These are phyloP conservation scores for Gossypium gossypioides DNA, from an alignment of 441 rosid species.

Conservation along the genomic window DNA sequence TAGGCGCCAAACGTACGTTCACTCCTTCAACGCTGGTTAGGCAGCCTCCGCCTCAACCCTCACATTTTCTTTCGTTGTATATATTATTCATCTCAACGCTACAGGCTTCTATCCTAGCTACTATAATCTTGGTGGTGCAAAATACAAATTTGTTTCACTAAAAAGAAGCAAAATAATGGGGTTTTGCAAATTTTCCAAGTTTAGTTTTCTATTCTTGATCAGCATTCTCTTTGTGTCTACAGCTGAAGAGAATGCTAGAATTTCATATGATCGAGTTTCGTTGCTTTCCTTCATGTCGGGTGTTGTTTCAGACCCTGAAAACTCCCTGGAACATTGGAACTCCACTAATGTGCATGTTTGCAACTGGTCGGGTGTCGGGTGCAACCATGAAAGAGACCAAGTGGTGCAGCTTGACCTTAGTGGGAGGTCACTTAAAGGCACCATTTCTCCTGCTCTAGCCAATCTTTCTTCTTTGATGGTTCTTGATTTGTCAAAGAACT, in stretches of 20 bases:
- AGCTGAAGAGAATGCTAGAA: conserved; percentile 19
- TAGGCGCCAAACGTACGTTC: conserved; percentile 38
- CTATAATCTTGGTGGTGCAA: background rate
- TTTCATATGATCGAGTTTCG: conserved; percentile 32
- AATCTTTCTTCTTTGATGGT: conserved; percentile 51
- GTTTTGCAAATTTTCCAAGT: conserved; percentile 25
- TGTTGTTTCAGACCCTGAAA: conserved; percentile 43
- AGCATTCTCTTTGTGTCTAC: conserved; percentile 21
- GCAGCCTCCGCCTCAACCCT: conserved; percentile 39
- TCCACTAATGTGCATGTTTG: conserved; percentile 41
- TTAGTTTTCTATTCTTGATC: conserved; percentile 26
- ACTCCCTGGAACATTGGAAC: conserved; percentile 43
- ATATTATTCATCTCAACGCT: conserved; percentile 4
- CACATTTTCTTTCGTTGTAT: background rate
- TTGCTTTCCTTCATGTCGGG: conserved; percentile 49
- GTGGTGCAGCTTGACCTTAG: conserved; percentile 49
- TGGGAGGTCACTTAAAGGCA: conserved; percentile 48
- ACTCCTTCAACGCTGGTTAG: conserved; percentile 50
- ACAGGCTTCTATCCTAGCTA: background rate
- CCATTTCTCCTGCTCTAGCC: conserved; percentile 50
- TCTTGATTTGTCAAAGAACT: conserved; percentile 71
- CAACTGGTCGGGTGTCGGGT: conserved; percentile 59
- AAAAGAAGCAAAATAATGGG: conserved; percentile 23
- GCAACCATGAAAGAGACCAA: conserved; percentile 37
- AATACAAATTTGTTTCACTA: background rate